A percentile compares a stretch with the other conserved stretches of the same genome.
Evolutionary conservation across 2,329 filamentous ascomycete genomes (phyloP).

Genomic region (Cucurbitaria berberidis): DNA sequence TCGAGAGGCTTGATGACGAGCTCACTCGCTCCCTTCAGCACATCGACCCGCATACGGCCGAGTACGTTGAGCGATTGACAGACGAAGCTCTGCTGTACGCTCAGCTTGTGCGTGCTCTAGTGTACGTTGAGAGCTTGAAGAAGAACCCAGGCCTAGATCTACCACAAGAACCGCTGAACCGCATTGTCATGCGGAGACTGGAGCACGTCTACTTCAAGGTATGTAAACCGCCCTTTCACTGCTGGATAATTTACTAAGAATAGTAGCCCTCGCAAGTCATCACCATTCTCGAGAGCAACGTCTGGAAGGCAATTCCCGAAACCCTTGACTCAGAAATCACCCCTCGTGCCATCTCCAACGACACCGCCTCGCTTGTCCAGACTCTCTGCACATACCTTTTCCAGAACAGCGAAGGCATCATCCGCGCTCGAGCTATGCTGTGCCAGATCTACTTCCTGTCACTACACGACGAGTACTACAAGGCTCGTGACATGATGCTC

Average conservation of each 20-base stretch:
- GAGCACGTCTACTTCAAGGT: constrained; percentile 99
- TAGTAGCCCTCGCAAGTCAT: constrained; percentile 84
- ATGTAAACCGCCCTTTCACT: constrained; percentile 25
- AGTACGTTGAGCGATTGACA: constrained; percentile 94
- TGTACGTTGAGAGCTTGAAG: constrained; percentile 85
- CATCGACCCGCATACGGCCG: constrained; percentile 97
- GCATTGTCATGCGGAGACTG: constrained; percentile 88
- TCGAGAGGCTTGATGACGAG: constrained; percentile 95
- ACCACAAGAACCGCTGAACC: constrained; percentile 87
- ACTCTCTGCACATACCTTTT: constrained; percentile 95
- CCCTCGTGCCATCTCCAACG: constrained; percentile 69
- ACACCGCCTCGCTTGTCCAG: constrained; percentile 79
- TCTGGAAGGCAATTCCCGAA: constrained; percentile 80
- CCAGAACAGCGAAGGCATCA: constrained; percentile 91
- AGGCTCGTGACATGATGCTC: constrained; percentile 97
- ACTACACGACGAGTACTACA: constrained; percentile 97
- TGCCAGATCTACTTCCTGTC: constrained; percentile 99
- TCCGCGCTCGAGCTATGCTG: constrained; percentile 94
- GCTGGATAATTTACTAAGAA: constrained; percentile 25
- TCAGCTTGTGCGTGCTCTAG: constrained; percentile 83
- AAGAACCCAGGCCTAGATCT: constrained; percentile 73
- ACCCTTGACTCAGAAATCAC: constrained; percentile 80
- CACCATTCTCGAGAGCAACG: constrained; percentile 90
- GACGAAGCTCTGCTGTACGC: constrained; percentile 93
- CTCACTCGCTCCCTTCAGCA: constrained; percentile 95